Evolutionary conservation across 2,329 filamentous ascomycete species (phyloP).

Genomic region (Onygena corvina): DNA sequence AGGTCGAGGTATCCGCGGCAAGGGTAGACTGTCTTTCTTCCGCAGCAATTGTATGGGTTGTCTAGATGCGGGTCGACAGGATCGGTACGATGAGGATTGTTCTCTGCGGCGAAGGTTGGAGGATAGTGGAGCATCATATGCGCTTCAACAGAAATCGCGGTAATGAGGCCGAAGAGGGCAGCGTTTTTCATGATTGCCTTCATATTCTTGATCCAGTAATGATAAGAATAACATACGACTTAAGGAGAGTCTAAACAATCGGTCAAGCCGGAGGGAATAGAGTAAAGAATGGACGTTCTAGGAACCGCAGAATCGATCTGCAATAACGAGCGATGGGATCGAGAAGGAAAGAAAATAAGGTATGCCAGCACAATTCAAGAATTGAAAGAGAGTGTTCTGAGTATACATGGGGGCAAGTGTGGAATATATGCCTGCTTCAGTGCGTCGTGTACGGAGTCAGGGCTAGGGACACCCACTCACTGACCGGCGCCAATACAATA

Average conservation of each 20-base stretch:
- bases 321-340: background rate
- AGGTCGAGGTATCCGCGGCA: slow-evolving; percentile 37
- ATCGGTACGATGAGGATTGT: slow-evolving; percentile 34
- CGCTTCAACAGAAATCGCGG: slow-evolving; percentile 15
- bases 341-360: background rate
- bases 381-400: no score
- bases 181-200: background rate
- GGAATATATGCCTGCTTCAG: slow-evolving; percentile 1
- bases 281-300: slow-evolving; percentile 5
- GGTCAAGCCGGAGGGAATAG: background rate
- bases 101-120: slow-evolving; percentile 33
- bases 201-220: background rate
- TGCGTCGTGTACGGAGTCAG: no score
- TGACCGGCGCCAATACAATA: background rate
- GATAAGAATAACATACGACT: background rate
- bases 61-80: slow-evolving; percentile 28
- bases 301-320: background rate
- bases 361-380: no score
- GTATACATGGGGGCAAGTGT: background rate
- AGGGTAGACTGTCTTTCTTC: slow-evolving; percentile 24
- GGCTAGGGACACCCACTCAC: background rate
- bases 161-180: background rate
- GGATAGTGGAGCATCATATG: slow-evolving; percentile 37
- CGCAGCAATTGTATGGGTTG: slow-evolving; percentile 38
- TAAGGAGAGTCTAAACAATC: background rate